Evolutionary conservation across 73 alveolate species (phyloP).

Genomic region (Paramecium sexaurelia): DNA sequence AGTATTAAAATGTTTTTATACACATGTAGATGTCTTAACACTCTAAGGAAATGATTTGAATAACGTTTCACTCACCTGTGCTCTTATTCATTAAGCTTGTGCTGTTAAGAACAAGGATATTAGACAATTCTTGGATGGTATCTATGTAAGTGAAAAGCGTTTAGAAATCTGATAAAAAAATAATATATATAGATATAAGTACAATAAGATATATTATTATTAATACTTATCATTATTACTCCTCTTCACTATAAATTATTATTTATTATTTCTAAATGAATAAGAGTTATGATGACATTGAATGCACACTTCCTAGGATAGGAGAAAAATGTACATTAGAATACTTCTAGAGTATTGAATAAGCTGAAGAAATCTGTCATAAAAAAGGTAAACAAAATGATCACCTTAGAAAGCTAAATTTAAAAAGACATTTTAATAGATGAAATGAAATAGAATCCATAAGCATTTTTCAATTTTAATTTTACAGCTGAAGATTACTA

Average conservation of each 20-base stretch:
- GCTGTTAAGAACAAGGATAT: conserved; percentile 93
- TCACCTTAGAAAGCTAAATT: background rate
- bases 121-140: conserved; percentile 97
- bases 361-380: background rate
- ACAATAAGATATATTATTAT: background rate
- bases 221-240: background rate
- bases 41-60: conserved; percentile 84
- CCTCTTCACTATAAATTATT: background rate
- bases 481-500: conserved; percentile 41
- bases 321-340: background rate
- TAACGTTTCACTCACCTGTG: conserved; percentile 86
- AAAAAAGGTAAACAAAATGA: background rate
- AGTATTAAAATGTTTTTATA: conserved; percentile 24
- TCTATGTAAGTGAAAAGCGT: conserved; percentile 84
- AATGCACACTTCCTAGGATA: background rate
- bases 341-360: background rate
- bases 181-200: background rate
- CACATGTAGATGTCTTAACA: conserved; percentile 77
- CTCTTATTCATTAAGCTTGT: conserved; percentile 86
- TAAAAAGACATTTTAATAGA: background rate
- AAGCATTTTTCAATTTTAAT: conserved; percentile 11
- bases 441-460: conserved; percentile 39
- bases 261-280: background rate
- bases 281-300: background rate
- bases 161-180: conserved; percentile 45